These are phyloP conservation scores for Venustampulla echinocandica DNA, from an alignment of 495 filamentous ascomycete genomes.

Conservation along the genomic window DNA sequence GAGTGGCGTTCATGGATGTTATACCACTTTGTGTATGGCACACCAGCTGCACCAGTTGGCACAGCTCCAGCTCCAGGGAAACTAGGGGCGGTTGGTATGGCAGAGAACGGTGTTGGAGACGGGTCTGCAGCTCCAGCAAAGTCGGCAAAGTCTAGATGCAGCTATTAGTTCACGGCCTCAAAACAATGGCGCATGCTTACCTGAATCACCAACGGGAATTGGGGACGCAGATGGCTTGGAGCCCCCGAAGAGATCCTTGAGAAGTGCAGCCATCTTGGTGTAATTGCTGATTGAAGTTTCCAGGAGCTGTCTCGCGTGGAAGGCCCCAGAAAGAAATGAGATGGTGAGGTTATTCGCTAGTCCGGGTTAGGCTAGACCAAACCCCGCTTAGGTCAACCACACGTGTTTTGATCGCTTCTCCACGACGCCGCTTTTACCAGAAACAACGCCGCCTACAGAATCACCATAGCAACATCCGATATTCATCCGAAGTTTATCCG, in stretches of 20 bases:
- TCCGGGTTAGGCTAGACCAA: neutral
- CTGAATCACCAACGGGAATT: slow-evolving; percentile 46
- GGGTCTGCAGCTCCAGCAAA: slow-evolving; percentile 62
- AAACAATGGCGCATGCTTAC: slow-evolving; percentile 33
- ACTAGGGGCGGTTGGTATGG: slow-evolving; percentile 22
- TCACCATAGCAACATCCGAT: too few species aligned
- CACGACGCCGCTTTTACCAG: too few species aligned
- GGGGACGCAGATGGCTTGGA: slow-evolving; percentile 43
- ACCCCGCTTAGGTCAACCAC: too few species aligned
- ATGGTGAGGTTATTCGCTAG: too few species aligned
- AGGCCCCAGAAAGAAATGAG: too few species aligned
- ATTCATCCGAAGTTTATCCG: too few species aligned
- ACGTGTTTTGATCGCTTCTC: too few species aligned
- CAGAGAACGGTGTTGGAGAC: slow-evolving; percentile 38
- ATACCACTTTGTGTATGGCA: slow-evolving; percentile 90
- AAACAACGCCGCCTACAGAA: too few species aligned
- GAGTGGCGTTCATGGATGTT: slow-evolving; percentile 84
- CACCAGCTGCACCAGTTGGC: slow-evolving; percentile 39
- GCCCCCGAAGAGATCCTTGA: slow-evolving; percentile 62
- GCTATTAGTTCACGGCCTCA: slow-evolving; percentile 10
- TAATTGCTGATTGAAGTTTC: neutral
- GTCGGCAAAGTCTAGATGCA: slow-evolving; percentile 61
- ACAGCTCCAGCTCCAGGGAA: slow-evolving; percentile 24
- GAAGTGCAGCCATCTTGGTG: slow-evolving; percentile 53
- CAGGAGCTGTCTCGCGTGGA: neutral